Evolutionary conservation across 305 asterid species (phyloP).

Genomic region (Fraxinus platypoda): DNA sequence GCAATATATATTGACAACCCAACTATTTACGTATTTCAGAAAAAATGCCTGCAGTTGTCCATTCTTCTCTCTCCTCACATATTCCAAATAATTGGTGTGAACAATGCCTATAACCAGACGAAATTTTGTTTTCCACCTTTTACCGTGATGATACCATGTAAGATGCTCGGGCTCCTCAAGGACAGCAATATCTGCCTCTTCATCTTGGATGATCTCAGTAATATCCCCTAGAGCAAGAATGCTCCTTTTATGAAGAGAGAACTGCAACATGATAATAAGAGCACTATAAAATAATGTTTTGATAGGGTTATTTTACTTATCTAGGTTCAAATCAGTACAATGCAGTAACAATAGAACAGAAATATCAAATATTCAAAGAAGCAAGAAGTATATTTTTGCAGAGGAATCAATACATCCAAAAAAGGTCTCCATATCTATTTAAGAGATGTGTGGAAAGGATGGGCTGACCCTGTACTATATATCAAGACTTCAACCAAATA

Average conservation of each 20-base stretch:
- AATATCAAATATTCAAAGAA: not conserved
- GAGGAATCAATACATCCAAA: not conserved
- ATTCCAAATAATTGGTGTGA: constrained; percentile 90
- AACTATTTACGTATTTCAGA: constrained; percentile 69
- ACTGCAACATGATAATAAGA: constrained; percentile 46
- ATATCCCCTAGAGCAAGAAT: constrained; percentile 91
- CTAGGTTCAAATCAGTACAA: not conserved
- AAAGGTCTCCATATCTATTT: not conserved
- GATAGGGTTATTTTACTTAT: not conserved
- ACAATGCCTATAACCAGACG: constrained; percentile 82
- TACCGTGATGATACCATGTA: constrained; percentile 99
- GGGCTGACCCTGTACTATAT: not conserved
- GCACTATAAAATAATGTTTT: constrained; percentile 9
- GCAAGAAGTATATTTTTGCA: constrained; percentile 5
- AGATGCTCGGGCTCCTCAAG: constrained; percentile 99
- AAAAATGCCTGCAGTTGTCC: constrained; percentile 69
- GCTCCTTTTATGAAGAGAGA: constrained; percentile 81
- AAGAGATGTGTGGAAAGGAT: not conserved
- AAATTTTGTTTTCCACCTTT: constrained; percentile 86
- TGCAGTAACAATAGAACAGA: constrained; percentile 4
- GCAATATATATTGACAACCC: constrained; percentile 93
- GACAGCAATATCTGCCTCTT: constrained; percentile 90
- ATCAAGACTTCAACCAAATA: not conserved
- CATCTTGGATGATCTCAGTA: constrained; percentile 84
- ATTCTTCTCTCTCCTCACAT: constrained; percentile 89